Percentiles rank a stretch among this genome's conserved stretches.
Evolutionary conservation across 176 grass and related monocot species (phyloP).

Genomic region (Pharus latifolius): DNA sequence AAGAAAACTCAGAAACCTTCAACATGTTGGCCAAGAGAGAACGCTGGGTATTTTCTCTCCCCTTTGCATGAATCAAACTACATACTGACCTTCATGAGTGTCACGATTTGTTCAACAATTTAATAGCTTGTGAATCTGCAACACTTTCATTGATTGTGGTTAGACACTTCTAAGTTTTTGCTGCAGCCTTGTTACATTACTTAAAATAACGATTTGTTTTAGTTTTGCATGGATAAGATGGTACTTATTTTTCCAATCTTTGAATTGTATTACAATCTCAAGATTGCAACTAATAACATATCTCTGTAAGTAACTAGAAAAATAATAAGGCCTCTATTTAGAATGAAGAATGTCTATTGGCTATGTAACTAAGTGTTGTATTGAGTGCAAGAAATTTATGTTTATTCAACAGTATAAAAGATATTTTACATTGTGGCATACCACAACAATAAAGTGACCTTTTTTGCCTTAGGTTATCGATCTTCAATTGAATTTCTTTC

Average conservation of each 20-base stretch:
- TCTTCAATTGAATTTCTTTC: too few relatives aligned
- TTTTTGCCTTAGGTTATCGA: background rate
- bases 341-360: background rate
- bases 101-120: background rate
- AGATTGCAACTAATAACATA: slow-evolving; percentile 6
- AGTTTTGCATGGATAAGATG: background rate
- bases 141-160: background rate
- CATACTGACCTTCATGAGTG: background rate
- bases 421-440: background rate
- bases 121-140: background rate
- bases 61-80: background rate
- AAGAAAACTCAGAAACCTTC: background rate
- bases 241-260: background rate
- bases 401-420: background rate
- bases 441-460: background rate
- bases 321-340: background rate
- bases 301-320: background rate
- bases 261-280: background rate
- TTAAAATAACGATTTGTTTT: background rate
- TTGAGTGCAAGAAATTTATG: background rate
- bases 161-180: background rate
- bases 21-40: background rate
- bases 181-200: background rate
- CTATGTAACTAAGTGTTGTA: background rate
- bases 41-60: background rate